These are phyloP conservation scores for Talaromyces sp. DNA, from an alignment of 2,329 filamentous ascomycete species.

Conservation along the genomic window DNA sequence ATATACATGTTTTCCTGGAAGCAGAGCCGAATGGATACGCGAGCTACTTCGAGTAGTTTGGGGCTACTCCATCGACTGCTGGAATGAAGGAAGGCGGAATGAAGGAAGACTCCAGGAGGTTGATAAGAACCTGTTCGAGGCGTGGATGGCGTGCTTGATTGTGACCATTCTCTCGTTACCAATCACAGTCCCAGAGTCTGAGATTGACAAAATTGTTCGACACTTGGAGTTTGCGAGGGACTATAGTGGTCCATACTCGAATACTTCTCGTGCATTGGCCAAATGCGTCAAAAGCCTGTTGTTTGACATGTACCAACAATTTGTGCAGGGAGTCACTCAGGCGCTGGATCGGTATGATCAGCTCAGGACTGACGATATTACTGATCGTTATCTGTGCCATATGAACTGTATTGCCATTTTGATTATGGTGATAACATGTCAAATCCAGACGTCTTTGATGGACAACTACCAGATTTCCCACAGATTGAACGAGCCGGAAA, in stretches of 20 bases:
- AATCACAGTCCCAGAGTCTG: constrained; percentile 1
- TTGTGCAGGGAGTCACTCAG: neutral
- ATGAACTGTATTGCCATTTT: constrained; percentile 13
- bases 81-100: neutral
- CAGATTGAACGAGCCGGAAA: neutral
- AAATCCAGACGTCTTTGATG: constrained; percentile 12
- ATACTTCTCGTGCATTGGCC: constrained; percentile 10
- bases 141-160: constrained; percentile 13
- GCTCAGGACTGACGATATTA: neutral
- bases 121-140: neutral
- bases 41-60: neutral
- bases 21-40: neutral
- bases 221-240: neutral
- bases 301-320: constrained; percentile 1
- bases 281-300: constrained; percentile 12
- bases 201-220: neutral
- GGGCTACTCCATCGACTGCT: neutral
- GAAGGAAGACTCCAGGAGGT: neutral
- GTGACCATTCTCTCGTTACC: constrained; percentile 9
- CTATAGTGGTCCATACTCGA: neutral
- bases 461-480: constrained; percentile 2
- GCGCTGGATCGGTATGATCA: constrained; percentile 4
- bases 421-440: constrained; percentile 1
- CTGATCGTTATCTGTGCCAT: constrained; percentile 1
- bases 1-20: neutral